Conservation (phyloP, 2,329 filamentous ascomycete species). For the Colletotrichum sp. region DNA sequence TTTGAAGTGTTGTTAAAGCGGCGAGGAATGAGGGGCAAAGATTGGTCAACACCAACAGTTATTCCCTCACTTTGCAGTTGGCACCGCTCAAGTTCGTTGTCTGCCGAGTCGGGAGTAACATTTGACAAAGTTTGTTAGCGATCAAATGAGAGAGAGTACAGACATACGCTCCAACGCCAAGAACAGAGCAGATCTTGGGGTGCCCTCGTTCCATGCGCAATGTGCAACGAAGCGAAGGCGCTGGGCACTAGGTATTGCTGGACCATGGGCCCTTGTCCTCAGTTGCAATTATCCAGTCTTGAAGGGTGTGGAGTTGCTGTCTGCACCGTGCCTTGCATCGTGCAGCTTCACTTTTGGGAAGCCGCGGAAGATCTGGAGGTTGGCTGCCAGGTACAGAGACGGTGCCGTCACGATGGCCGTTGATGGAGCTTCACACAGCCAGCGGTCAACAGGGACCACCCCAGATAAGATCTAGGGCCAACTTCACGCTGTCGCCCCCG, state of each 20-base stretch:
- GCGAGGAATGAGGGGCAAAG: background rate
- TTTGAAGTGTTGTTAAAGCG: background rate
- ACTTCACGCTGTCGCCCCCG: background rate
- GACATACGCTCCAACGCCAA: background rate
- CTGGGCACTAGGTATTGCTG: background rate
- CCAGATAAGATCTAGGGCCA: background rate
- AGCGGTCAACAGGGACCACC: background rate
- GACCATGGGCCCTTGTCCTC: background rate
- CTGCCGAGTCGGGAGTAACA: background rate
- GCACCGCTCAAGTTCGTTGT: background rate
- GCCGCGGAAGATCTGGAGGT: background rate
- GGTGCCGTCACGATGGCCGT: background rate
- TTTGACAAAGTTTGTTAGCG: background rate
- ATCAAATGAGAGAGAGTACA: background rate
- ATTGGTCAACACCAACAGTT: background rate
- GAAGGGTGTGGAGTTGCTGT: background rate
- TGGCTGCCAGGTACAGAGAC: background rate
- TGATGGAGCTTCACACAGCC: background rate
- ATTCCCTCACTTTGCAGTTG: background rate
- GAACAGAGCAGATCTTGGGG: background rate
- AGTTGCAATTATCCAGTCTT: background rate
- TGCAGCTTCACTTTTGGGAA: background rate
- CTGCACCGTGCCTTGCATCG: conserved; percentile 7
- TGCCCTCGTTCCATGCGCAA: background rate
- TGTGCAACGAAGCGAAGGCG: background rate